Base-by-base conservation (phyloP, 139 green algal genomes). In the Coelastrella sp. region DNA sequence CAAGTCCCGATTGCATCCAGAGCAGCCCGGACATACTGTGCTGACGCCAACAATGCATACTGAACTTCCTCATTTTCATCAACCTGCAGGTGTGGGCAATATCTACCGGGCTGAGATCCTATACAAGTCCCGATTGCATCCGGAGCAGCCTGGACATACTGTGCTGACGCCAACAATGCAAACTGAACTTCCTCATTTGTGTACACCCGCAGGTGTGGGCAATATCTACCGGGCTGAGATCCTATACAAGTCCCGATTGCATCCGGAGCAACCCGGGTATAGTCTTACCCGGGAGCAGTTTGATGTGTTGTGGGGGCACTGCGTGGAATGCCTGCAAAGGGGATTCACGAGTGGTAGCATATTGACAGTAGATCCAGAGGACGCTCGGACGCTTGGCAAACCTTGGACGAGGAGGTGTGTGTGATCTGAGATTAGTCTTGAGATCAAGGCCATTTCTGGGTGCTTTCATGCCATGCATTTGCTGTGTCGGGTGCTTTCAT, bases 181-280 rank as follows among this genome's bases (percentile, higher is more conserved):
- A 2, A 47, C 32, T 47, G 32, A 47, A 47, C 61, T 19, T 19
- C 61, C 2, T 71, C 8, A 71, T 71, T 71, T 71, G 8, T 71
- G 0, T 71, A 0, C 0, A 71, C 2, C 61, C 11, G 61, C 61
- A 90, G 89, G 87, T 86, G 87, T 93, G 3, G 97, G 97, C 58
- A 99, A 99, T 93, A 99, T 99, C 89, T 99, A 99, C 93, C 90
- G 96, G 0, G 97, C 97, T 5, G 96, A 98, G 93, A 95, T 98
- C 76, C 92, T 97, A n/a, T 98, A 95, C 93, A 97, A 97, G 92
- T 93, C 96, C 32, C 87, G 93, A 2, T 91, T 98, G 64, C 97
- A 98, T 78, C 97, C 97, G 4, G 97, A 98, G 93, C 92, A 96
- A 89, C 96, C 96, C 0, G 93, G 90, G 2, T 73, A 88, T 85